Evolutionary conservation across 371 early-diverging fungal genomes (phyloP).

Genomic region (Circinella umbellata): DNA sequence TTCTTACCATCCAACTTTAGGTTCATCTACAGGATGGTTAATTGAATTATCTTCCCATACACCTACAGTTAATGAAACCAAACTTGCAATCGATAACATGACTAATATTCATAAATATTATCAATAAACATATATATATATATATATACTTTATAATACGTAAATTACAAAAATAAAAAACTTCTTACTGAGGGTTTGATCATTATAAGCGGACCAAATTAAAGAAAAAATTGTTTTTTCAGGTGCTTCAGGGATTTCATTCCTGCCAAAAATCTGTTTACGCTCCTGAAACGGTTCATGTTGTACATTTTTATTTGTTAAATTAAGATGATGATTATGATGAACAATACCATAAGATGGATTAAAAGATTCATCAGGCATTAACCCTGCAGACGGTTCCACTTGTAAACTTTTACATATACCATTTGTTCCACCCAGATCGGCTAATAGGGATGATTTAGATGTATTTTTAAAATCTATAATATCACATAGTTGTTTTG

Average conservation of each 20-base stretch:
- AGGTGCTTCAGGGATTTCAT: conserved; percentile 64
- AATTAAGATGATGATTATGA: background rate
- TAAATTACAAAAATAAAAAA: background rate
- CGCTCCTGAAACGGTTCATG: conserved; percentile 40
- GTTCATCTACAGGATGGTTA: conserved; percentile 49
- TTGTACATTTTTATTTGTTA: too few species aligned
- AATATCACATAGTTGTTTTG: conserved; percentile 48
- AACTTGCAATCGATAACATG: conserved; percentile 74
- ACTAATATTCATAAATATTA: conserved; percentile 37
- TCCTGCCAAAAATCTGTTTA: conserved; percentile 56
- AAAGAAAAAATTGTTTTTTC: conserved; percentile 63
- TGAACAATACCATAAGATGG: conserved; percentile 23
- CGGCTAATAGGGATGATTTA: conserved; percentile 33
- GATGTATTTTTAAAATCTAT: conserved; percentile 64
- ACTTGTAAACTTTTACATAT: conserved; percentile 63
- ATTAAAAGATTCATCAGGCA: conserved; percentile 58
- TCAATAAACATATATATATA: too few species aligned
- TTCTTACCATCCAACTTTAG: conserved; percentile 59
- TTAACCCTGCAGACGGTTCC: conserved; percentile 66
- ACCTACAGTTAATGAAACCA: conserved; percentile 83
- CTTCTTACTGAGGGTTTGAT: conserved; percentile 51
- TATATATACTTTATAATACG: too few species aligned
- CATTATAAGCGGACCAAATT: conserved; percentile 60
- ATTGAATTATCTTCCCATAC: conserved; percentile 74
- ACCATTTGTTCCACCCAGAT: conserved; percentile 61